Evolutionary conservation across 2,329 filamentous ascomycete species (phyloP).

Genomic region (Aspergillus sp.): DNA sequence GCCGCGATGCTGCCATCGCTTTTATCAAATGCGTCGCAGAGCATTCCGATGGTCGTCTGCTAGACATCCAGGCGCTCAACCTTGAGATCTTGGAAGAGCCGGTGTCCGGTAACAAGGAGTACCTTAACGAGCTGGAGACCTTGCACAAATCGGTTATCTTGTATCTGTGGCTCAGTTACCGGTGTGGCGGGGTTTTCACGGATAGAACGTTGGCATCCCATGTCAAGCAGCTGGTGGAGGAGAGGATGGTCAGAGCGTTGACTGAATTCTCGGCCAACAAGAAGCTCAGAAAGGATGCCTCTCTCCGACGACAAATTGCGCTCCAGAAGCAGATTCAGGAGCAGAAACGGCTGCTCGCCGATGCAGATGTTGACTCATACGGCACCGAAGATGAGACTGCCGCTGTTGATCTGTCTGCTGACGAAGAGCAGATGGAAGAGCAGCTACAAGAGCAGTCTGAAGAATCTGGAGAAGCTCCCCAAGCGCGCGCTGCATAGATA

Average conservation of each 20-base stretch:
- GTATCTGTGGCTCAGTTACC: conserved; percentile 92
- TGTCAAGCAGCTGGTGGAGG: conserved; percentile 75
- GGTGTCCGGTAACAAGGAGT: conserved; percentile 50
- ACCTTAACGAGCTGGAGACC: conserved; percentile 69
- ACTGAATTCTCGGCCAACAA: conserved; percentile 56
- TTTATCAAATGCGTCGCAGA: conserved; percentile 71
- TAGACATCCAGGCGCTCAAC: conserved; percentile 70
- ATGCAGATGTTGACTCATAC: conserved; percentile 19
- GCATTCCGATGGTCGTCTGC: conserved; percentile 65
- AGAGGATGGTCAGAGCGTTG: conserved; percentile 68
- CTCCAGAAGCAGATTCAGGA: conserved; percentile 38
- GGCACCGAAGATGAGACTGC: conserved; percentile 5
- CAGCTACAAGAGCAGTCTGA: not conserved
- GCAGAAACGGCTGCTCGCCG: conserved; percentile 29
- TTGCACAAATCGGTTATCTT: conserved; percentile 81
- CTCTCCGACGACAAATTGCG: conserved; percentile 39
- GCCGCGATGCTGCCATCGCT: conserved; percentile 56
- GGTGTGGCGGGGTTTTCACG: conserved; percentile 77
- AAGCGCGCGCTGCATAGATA: not conserved
- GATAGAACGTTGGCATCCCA: conserved; percentile 76
- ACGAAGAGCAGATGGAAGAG: conserved; percentile 15
- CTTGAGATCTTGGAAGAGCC: conserved; percentile 70
- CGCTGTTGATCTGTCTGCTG: conserved; percentile 19
- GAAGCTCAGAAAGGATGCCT: conserved; percentile 42
- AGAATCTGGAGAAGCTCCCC: not conserved